phyloP scores from a whole-genome alignment of 345 rosid genomes.

The Iberis pinnata region DNA sequence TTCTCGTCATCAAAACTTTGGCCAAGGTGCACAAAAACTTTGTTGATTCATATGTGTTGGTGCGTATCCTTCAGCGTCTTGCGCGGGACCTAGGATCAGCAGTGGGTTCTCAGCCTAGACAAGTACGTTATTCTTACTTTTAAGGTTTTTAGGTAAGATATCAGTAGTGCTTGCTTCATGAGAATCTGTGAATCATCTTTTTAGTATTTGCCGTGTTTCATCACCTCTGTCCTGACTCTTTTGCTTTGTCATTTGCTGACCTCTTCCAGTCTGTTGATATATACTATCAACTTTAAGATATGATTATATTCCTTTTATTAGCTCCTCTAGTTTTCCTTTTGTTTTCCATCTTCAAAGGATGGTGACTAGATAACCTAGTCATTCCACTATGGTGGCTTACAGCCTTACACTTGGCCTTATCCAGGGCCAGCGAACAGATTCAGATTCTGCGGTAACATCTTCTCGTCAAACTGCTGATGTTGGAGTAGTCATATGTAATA shows the following conservation, averaged over 20 bases:
- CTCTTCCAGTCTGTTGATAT: neutral
- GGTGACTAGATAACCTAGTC: conserved; percentile 10
- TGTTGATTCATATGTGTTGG: conserved; percentile 65
- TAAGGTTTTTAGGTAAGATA: conserved; percentile 10
- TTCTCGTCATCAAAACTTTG: conserved; percentile 86
- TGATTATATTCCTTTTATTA: conserved; percentile 5
- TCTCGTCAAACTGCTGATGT: conserved; percentile 80
- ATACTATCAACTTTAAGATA: neutral
- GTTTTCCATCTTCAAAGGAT: neutral
- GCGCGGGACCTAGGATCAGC: conserved; percentile 91
- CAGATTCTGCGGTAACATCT: conserved; percentile 85
- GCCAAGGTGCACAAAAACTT: conserved; percentile 77
- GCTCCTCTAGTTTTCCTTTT: neutral
- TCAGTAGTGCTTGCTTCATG: conserved; percentile 5
- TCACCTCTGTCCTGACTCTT: conserved; percentile 10
- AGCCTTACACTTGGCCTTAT: conserved; percentile 19
- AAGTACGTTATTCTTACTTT: conserved; percentile 43
- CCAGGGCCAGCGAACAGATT: conserved; percentile 81
- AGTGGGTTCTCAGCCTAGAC: conserved; percentile 72
- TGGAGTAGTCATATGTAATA: conserved; percentile 68
- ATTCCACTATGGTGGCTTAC: conserved; percentile 12
- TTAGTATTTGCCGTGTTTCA: neutral
- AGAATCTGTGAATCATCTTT: conserved; percentile 7
- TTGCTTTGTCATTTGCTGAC: conserved; percentile 9
- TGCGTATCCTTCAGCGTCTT: conserved; percentile 79